Base-by-base conservation (phyloP, 2,329 filamentous ascomycete genomes). In the Microdochium paspali region DNA sequence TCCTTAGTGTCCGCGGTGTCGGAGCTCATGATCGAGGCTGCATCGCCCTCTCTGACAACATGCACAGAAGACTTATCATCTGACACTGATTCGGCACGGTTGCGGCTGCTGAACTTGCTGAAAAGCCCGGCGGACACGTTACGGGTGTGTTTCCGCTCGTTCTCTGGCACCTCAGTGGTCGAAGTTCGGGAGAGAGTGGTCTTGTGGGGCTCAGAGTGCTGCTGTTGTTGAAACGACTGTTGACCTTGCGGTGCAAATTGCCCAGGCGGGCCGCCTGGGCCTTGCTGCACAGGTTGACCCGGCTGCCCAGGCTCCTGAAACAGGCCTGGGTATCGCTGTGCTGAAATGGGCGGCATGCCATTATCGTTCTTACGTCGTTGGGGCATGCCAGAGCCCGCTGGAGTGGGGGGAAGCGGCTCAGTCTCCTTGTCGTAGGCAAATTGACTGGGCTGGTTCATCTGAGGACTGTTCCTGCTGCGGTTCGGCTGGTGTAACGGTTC, bases 361-460 rank as follows among this genome's bases (percentile, higher is more conserved):
- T 54, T 61, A 44, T 58, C 57, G 31, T 51, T 54, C 13, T 49
- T 50, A 2, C 52, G 53, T 21, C 52, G 44, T 47, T 59, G 60
- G 3, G 51, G 44, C 26, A 45, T 54, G 56, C 18, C 55, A 50
- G 7, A 51, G 44, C 24, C 49, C 15, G 50, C 52, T 13, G 55
- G 47, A 9, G 54, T 54, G n/a, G 54, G 46, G 28, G 53, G 46
- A 25, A 49, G 47, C 12, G 49, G 54, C 21, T 60, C 75, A 0
- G 69, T 77, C 55, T 79, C 76, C 55, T 79, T 79, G 46, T 78
- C 74, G 39, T 70, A 71, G 9, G 66, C 70, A 46, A 65, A 68
- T 39, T 58, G 62, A 1, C 58, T 44, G 1, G 56, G 52, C 44
- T 62, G 61, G 40, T 63, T 66, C 47, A 58, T 56, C 18, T 59